A percentile compares a stretch with the other conserved stretches of the same genome.
Conservation (phyloP, 2,329 filamentous ascomycete genomes). For the Fusarium euwallaceae region DNA sequence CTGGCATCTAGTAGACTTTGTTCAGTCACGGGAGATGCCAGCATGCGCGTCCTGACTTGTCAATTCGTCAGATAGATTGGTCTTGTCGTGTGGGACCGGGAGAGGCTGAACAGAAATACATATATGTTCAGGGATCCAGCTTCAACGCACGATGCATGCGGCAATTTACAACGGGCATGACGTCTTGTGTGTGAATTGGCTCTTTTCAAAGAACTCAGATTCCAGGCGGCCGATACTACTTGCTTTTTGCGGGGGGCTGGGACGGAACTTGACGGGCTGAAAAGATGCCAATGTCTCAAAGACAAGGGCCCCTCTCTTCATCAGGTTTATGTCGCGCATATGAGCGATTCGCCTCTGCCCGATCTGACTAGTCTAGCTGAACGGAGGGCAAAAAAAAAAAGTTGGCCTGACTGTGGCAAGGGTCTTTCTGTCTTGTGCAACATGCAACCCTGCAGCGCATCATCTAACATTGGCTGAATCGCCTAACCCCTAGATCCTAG, state of each 20-base stretch:
- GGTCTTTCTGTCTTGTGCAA: slow-evolving; percentile 18
- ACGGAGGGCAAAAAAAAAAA: background rate
- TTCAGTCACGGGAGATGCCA: background rate
- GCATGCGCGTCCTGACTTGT: background rate
- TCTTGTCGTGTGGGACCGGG: background rate
- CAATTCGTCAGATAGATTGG: background rate
- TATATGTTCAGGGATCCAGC: background rate
- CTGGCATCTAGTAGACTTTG: background rate
- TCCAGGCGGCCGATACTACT: slow-evolving; percentile 2
- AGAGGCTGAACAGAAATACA: background rate
- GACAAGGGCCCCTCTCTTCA: background rate
- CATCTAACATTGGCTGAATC: slow-evolving; percentile 23
- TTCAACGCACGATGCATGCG: slow-evolving; percentile 16
- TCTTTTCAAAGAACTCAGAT: slow-evolving; percentile 12
- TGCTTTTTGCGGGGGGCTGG: slow-evolving; percentile 1
- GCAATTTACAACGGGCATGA: slow-evolving; percentile 23
- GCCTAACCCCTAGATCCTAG: slow-evolving; percentile 16
- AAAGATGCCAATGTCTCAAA: slow-evolving; percentile 27
- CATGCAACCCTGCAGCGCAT: slow-evolving; percentile 24
- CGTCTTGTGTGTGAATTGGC: too few relatives aligned
- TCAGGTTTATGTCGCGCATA: slow-evolving; percentile 24
- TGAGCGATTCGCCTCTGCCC: slow-evolving; percentile 16
- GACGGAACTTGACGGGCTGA: slow-evolving; percentile 23
- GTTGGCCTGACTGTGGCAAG: slow-evolving; percentile 12
- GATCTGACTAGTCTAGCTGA: background rate